Base-by-base conservation (phyloP, 257 asterid genomes). In the Leptodermis oblonga region DNA sequence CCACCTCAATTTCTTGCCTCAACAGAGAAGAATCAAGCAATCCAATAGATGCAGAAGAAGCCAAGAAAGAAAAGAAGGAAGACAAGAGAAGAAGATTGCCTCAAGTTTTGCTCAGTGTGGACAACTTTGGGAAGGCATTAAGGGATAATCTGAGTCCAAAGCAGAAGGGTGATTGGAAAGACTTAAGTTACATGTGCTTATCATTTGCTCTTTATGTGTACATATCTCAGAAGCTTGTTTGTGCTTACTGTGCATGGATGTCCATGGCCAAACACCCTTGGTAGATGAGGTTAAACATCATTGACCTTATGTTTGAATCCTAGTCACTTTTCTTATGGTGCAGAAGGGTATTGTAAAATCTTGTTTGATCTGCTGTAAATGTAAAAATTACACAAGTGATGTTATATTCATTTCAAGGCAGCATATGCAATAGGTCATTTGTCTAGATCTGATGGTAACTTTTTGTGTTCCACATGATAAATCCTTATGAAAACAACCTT, bases 111-210 rank as follows among this genome's bases (percentile, higher is more conserved):
- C 46, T 51, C 26, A 77, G 82, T 76, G 65, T 81, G 53, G 83
- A 68, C 78, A 84, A 85, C 74, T 20, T 85, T 23, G 95, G 93
- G 13, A 80, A 79, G 48, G 86, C 77, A 20, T 14, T 90, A 54
- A 82, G 73, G 67, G 92, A 90, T 10, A 82, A 72, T 73, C 71
- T 87, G 86, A 87, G 96, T 54, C 97, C 98, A 15, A 81, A 88
- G 74, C 76, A 72, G 69, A 90, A 93, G 76, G 98, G 98, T 46
- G 98, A 93, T 43, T 88, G 96, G 98, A 93, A 90, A 51, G 98
- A 93, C 49, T 34, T 93, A 72, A 75, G 90, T 1, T 79, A 88
- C 31, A 90, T 90, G 92, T 79, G 98, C 46, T 81, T 93, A 15
- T 90, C 98, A 22, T 93, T 93, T 84, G 97, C 95, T 81, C 86